phyloP scores from a whole-genome alignment of 371 early-diverging fungal genomes.

The Chytridium lagenaria region DNA sequence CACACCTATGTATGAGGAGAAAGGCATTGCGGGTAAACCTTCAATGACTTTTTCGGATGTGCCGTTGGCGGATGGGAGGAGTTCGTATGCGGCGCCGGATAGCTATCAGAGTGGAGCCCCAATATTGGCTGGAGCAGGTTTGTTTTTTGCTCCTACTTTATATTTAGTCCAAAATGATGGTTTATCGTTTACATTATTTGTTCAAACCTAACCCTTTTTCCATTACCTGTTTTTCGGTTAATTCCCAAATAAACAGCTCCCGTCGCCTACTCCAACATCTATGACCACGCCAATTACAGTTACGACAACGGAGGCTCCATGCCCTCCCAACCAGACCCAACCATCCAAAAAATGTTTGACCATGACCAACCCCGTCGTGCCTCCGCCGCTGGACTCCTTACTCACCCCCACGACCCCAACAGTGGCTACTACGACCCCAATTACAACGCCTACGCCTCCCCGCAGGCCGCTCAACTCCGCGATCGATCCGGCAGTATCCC shows the following conservation, averaged over 20 bases:
- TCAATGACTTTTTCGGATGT: conserved; percentile 9
- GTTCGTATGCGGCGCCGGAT: not conserved
- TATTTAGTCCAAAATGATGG: not conserved
- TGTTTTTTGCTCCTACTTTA: not conserved
- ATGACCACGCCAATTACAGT: conserved; percentile 10
- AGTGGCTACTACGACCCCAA: not conserved
- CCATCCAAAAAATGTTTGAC: conserved; percentile 5
- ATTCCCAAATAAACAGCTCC: not conserved
- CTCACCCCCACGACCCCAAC: not conserved
- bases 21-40: not conserved
- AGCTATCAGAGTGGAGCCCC: conserved; percentile 8
- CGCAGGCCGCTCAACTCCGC: not conserved
- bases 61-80: conserved; percentile 4
- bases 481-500: not conserved
- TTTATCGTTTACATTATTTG: not conserved
- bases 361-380: not conserved
- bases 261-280: not conserved
- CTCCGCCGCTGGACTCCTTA: not conserved
- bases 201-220: not conserved
- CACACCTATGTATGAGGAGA: too few species aligned
- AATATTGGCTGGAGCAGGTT: not conserved
- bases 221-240: not conserved
- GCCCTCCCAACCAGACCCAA: not conserved
- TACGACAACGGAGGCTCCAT: not conserved
- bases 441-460: not conserved